A percentile compares a stretch with the other conserved stretches of the same genome.
These are phyloP conservation scores for Backusella tuberculispora DNA, from an alignment of 192 early-diverging fungal species.

Conservation along the genomic window DNA sequence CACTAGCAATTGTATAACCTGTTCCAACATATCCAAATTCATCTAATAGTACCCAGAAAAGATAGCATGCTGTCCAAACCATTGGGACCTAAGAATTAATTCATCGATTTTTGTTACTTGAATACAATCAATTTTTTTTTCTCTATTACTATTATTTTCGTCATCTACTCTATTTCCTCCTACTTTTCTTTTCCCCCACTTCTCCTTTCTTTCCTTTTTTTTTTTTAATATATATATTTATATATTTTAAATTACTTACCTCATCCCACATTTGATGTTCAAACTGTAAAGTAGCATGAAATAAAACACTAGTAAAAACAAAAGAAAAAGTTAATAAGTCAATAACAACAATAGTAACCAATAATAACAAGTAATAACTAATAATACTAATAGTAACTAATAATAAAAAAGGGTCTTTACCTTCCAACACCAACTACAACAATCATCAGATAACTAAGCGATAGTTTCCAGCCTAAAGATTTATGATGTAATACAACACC, in stretches of 20 bases:
- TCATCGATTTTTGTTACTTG: neutral
- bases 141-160: neutral
- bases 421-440: slow-evolving; percentile 38
- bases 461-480: slow-evolving; percentile 28
- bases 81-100: slow-evolving; percentile 31
- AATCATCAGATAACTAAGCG: slow-evolving; percentile 30
- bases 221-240: neutral
- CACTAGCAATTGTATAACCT: slow-evolving; percentile 12
- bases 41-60: slow-evolving; percentile 36
- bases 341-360: too few species aligned
- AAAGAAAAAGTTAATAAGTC: too few species aligned
- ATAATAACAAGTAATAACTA: neutral
- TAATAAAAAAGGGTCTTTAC: neutral
- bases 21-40: slow-evolving; percentile 20
- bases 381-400: neutral
- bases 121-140: neutral
- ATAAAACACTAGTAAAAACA: slow-evolving; percentile 20
- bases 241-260: slow-evolving; percentile 18
- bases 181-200: neutral
- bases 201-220: neutral
- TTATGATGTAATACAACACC: slow-evolving; percentile 31
- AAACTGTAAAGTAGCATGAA: slow-evolving; percentile 38
- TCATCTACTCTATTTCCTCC: neutral
- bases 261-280: slow-evolving; percentile 45
- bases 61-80: slow-evolving; percentile 41